A percentile compares a stretch with the other conserved stretches of the same genome.
phyloP scores from a whole-genome alignment of 2,329 filamentous ascomycete species.

The Beauveria sp. region DNA sequence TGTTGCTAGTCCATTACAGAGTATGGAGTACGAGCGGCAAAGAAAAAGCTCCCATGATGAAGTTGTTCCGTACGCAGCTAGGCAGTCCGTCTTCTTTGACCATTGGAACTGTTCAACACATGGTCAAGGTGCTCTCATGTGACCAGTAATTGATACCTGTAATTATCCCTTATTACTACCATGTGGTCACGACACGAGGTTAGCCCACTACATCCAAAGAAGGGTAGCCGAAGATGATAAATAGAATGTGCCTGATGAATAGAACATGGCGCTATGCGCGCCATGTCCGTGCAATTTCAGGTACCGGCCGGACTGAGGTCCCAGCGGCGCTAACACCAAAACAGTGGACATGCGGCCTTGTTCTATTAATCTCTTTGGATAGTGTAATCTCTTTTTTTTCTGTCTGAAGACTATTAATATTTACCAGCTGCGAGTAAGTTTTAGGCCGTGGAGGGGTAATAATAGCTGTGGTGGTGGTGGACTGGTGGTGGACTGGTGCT shows the following conservation, averaged over 20 bases:
- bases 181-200: neutral
- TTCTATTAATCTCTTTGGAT: neutral
- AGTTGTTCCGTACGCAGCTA: too few species aligned
- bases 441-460: neutral
- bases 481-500: neutral
- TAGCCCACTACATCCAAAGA: neutral
- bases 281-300: constrained; percentile 9
- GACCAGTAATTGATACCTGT: too few species aligned
- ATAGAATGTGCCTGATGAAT: neutral
- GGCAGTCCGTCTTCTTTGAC: too few species aligned
- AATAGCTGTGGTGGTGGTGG: neutral
- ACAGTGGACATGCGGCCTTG: constrained; percentile 2
- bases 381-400: constrained; percentile 1
- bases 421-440: too few species aligned
- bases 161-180: too few species aligned
- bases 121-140: too few species aligned
- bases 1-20: too few species aligned
- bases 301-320: constrained; percentile 4
- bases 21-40: too few species aligned
- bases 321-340: neutral
- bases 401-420: neutral
- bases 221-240: neutral
- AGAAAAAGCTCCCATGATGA: too few species aligned
- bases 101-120: too few species aligned
- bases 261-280: neutral